Conservation (phyloP, 495 filamentous ascomycete genomes). For the Penicillium steckii region DNA sequence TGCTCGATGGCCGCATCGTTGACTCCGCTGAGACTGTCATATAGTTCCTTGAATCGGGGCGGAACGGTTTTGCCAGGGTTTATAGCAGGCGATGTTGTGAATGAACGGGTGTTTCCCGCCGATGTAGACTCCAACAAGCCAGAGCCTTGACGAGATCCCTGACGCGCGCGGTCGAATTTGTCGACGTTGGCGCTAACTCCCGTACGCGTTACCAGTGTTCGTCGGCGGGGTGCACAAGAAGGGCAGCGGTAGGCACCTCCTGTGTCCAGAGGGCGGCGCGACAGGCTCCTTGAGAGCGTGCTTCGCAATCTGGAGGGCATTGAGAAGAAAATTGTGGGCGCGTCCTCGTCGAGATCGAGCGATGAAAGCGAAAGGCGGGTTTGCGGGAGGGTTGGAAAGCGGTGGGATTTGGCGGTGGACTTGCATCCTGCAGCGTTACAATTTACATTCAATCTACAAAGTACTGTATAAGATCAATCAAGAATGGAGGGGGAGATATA, state of each 20-base stretch:
- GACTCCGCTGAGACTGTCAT: constrained; percentile 60
- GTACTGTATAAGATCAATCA: too few species aligned
- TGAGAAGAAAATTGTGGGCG: constrained; percentile 15
- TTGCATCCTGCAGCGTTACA: not conserved
- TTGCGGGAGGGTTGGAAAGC: constrained; percentile 19
- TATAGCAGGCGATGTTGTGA: constrained; percentile 28
- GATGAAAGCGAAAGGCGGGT: constrained; percentile 12
- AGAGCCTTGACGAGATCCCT: not conserved
- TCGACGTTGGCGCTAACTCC: constrained; percentile 3
- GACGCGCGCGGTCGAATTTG: constrained; percentile 11
- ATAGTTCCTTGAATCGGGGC: constrained; percentile 48
- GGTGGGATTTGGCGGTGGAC: constrained; percentile 24
- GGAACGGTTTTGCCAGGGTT: constrained; percentile 34
- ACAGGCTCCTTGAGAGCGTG: constrained; percentile 37
- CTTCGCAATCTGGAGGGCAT: constrained; percentile 45
- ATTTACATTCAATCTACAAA: too few species aligned
- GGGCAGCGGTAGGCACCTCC: constrained; percentile 35
- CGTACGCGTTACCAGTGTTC: constrained; percentile 31
- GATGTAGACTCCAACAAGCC: constrained; percentile 4
- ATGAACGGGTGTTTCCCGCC: constrained; percentile 5
- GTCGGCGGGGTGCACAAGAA: constrained; percentile 38
- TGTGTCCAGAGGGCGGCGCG: constrained; percentile 23
- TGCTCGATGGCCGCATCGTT: constrained; percentile 60
- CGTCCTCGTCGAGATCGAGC: constrained; percentile 6
- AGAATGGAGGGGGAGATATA: too few species aligned